Percentiles rank a stretch among this genome's conserved stretches.
Evolutionary conservation across 169 alveolate species (phyloP).

Genomic region (Cryptosporidium canis): DNA sequence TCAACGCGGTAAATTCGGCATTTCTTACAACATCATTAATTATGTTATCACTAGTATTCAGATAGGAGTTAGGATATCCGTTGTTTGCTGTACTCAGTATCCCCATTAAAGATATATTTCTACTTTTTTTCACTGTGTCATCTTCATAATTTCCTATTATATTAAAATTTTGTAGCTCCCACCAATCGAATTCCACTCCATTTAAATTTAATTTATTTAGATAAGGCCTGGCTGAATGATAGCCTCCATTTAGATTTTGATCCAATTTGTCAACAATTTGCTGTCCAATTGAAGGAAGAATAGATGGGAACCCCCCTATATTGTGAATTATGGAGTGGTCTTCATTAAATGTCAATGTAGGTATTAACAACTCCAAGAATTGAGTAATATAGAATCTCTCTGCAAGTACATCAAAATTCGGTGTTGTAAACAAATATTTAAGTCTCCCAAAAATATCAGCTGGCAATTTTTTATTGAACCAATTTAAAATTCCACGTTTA

Average conservation of each 20-base stretch:
- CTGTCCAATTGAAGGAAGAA: slow-evolving; percentile 36
- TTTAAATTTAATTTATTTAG: background rate
- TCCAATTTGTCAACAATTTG: background rate
- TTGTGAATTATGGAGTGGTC: background rate
- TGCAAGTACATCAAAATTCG: slow-evolving; percentile 62
- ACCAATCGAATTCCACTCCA: slow-evolving; percentile 14
- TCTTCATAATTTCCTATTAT: slow-evolving; percentile 3
- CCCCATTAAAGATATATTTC: background rate
- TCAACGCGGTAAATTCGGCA: background rate
- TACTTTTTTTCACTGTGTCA: slow-evolving; percentile 14
- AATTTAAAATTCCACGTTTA: slow-evolving; percentile 4
- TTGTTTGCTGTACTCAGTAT: background rate
- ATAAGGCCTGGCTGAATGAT: background rate
- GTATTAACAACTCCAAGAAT: slow-evolving; percentile 36
- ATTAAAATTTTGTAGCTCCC: slow-evolving; percentile 27
- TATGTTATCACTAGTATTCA: background rate
- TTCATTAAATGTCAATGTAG: slow-evolving; percentile 3
- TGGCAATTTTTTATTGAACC: slow-evolving; percentile 58
- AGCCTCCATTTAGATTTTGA: background rate
- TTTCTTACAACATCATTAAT: background rate
- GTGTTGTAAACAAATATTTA: slow-evolving; percentile 42
- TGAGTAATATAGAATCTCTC: slow-evolving; percentile 61
- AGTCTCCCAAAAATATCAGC: slow-evolving; percentile 45
- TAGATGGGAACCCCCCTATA: slow-evolving; percentile 32
- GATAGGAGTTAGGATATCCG: background rate